Base-by-base conservation (phyloP, 2,329 filamentous ascomycete genomes). In the Trematosphaeria pertusa region DNA sequence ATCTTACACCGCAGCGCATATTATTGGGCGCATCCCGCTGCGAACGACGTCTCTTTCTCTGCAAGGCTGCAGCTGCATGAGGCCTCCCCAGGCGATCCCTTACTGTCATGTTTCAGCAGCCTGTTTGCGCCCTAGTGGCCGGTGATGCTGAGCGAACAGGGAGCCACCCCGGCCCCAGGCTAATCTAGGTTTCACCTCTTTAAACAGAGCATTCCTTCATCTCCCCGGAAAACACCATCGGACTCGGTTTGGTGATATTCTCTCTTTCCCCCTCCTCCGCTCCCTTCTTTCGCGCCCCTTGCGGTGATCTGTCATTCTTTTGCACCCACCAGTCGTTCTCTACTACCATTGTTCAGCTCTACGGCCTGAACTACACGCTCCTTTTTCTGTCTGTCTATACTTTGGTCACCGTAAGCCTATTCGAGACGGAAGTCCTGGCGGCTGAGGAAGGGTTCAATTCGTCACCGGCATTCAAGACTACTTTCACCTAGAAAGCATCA, bases 161-260 rank as follows among this genome's bases (percentile, higher is more conserved):
- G 54, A 33, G 42, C 48, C 47, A 48, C 56, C 58, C 44, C 37
- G 48, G 52, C 50, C 48, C 41, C 48, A 50, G 52, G 51, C 57
- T 56, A 59, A 58, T 61, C 55, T 46, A 43, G 56, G 67, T 70
- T 70, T 69, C 67, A 69, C 55, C 42, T 64, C 58, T 56, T 62
- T 59, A 60, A 66, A 61, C 59, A 60, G 59, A 65, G 60, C 64
- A 69, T 69, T 67, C 66, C 66, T 71, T 71, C 67, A 71, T 69
- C 60, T 69, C 64, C 63, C 57, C 48, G 50, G 56, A 61, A 61
- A 62, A 61, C 59, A 62, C 54, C 50, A 52, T 56, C 52, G 54
- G 49, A 51, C 50, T 53, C 47, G 34, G 39, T 32, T 38, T 59
- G 46, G 54, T 65, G 58, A 57, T 64, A 66, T 57, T 58, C 58